Base-by-base conservation (phyloP, 225 moss, liverwort and hornwort genomes). In the Marchantia polymorpha region DNA sequence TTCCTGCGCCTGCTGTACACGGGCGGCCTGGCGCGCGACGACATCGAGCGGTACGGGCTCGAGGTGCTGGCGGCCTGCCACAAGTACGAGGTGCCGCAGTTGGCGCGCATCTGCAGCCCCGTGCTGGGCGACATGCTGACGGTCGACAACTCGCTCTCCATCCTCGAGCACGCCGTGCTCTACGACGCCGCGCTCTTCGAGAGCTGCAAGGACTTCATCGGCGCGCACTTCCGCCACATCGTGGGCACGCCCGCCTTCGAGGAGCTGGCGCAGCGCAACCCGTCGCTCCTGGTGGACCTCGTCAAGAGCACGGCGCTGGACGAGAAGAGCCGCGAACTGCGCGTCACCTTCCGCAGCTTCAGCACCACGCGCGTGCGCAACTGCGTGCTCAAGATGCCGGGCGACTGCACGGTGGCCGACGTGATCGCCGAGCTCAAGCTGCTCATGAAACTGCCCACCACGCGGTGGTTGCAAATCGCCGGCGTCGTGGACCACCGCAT, bases 11-110 rank as follows among this genome's bases (percentile, higher is more conserved):
- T 82, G 80, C 73, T 86, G 23, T 86, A 86, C 80, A 86, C 82
- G 7, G 85, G 85, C 13, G 80, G 19, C 30, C 61, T 86, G 77
- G 76, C 55, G 52, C 77, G 80, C 10, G 85, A 80, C 12, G 80
- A 82, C 68, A 83, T 83, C 39, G 77, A 86, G 27, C 71, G 17
- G 52, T 83, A 79, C 48, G 85, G 85, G 16, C 51, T 86, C 73
- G 85, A 86, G 29, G 85, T 86, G 49, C 51, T 83, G 17, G 83
- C 85, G 10, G 85, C 85, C 52, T 86, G 85, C 47, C 85, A 86
- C 66, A 86, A 86, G 77, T 86, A 86, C 55, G 82, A 86, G 63
- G 85, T 86, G 14, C 85, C 85, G 7, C 82, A 86, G 66, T 75
- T 86, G 80, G 82, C 85, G 11, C 83, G 61, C 49, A 80, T 86